These are phyloP conservation scores for Globisporangium yorkense DNA, from an alignment of 352 stramenopile species.

Conservation along the genomic window DNA sequence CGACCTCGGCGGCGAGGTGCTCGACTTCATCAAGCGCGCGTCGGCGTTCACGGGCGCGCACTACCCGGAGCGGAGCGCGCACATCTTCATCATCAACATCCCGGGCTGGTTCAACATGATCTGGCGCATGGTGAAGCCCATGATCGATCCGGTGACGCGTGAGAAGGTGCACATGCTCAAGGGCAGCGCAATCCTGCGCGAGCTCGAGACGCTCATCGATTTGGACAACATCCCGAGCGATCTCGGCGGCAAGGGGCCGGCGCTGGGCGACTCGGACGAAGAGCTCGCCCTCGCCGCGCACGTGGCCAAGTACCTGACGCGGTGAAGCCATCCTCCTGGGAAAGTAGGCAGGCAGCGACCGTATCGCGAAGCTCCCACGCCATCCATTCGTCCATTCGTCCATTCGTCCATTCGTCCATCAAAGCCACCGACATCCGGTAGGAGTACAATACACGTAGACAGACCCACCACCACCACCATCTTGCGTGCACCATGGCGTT, in stretches of 20 bases:
- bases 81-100: constrained; percentile 96
- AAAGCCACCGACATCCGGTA: too few species aligned
- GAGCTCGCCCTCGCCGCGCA: constrained; percentile 56
- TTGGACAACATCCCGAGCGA: constrained; percentile 63
- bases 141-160: constrained; percentile 92
- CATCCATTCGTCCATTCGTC: too few species aligned
- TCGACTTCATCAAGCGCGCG: constrained; percentile 86
- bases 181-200: constrained; percentile 64
- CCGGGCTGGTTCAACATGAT: constrained; percentile 93
- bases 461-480: too few species aligned
- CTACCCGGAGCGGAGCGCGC: constrained; percentile 91
- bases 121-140: constrained; percentile 91
- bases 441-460: too few species aligned
- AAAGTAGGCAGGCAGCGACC: too few species aligned
- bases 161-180: constrained; percentile 92
- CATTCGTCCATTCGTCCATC: too few species aligned
- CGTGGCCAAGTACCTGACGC: constrained; percentile 59
- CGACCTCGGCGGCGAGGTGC: constrained; percentile 78
- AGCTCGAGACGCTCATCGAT: constrained; percentile 70
- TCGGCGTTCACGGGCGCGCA: constrained; percentile 87
- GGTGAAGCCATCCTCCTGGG: not conserved
- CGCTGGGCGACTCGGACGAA: constrained; percentile 66
- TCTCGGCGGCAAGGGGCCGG: constrained; percentile 51
- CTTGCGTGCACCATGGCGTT: too few species aligned
- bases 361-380: too few species aligned